Evolutionary conservation across 441 rosid genomes (phyloP), one percentile per base, ranked within the genome.

Genomic region (Syzygium malaccense): DNA sequence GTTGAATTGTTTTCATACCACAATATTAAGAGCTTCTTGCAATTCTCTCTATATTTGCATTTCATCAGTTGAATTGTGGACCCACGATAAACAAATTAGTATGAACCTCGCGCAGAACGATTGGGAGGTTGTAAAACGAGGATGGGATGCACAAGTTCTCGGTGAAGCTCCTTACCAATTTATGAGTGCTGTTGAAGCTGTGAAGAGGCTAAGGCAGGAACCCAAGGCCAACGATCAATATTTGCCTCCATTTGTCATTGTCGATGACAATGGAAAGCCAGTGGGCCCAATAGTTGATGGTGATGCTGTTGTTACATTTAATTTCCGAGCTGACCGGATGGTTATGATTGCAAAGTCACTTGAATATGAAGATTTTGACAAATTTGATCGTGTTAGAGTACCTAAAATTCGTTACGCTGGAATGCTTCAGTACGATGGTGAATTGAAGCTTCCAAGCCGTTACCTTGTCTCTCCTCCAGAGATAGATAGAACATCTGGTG

Each of bases 131-230:
- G 96, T 97, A 37, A 98, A 98, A 92, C 91, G 99, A 87, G 99
- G 99, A 78, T 98, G 99, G 99, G 99, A 98, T 92, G 99, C 99
- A 87, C 99, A 98, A 91, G 99, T 98, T 88, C 99, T 96, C 55
- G 99, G 99, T 71, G 99, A 97, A 95, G 99, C 99, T 87, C 99
- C 99, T 2, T 87, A 98, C 94, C 95, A 96, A 92, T 98, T 98
- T 90, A 95, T 66, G 85, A 94, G 85, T 87, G 97, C 99, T 32
- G 92, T 97, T 89, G 99, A 98, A 93, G 99, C 99, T 25, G 94
- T 97, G 87, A 95, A 96, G 94, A 97, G 91, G 87, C 88, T 98
- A 91, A 94, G 99, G 91, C 92, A 91, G 53, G 93, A 87, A 1
- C 92, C 96, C 86, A 95, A 95, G 20, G 94, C 96, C 37, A 98